A percentile compares a stretch with the other conserved stretches of the same genome.
Conservation (phyloP, 176 grass and related monocot genomes). For the Carex parvula region DNA sequence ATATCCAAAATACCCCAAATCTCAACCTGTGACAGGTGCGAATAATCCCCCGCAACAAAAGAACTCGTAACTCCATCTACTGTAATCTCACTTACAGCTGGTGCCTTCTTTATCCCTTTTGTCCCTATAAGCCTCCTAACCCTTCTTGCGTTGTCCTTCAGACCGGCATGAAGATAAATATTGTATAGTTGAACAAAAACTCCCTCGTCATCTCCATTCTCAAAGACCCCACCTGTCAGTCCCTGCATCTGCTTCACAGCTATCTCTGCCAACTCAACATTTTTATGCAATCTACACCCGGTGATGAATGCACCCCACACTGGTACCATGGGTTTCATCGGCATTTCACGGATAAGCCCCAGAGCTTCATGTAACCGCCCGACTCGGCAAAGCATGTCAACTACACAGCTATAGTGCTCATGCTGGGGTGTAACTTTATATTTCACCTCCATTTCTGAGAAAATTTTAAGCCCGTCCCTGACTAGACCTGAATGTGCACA, state of each 20-base stretch:
- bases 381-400: slow-evolving; percentile 82
- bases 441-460: slow-evolving; percentile 40
- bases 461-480: slow-evolving; percentile 47
- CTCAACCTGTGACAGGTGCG: slow-evolving; percentile 39
- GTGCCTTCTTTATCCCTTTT: slow-evolving; percentile 53
- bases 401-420: slow-evolving; percentile 78
- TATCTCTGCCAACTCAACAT: slow-evolving; percentile 63
- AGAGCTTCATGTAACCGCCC: slow-evolving; percentile 53
- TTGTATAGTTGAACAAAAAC: slow-evolving; percentile 73
- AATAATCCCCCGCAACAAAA: slow-evolving; percentile 66
- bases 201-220: slow-evolving; percentile 48
- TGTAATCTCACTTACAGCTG: slow-evolving; percentile 48
- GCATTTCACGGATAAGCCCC: slow-evolving; percentile 52
- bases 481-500: slow-evolving; percentile 63
- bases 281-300: slow-evolving; percentile 54
- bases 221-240: slow-evolving; percentile 9
- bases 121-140: slow-evolving; percentile 58
- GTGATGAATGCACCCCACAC: slow-evolving; percentile 73
- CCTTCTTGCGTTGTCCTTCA: slow-evolving; percentile 57
- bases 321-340: slow-evolving; percentile 45
- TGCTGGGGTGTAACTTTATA: slow-evolving; percentile 45
- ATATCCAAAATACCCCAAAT: slow-evolving; percentile 54
- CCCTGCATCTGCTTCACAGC: slow-evolving; percentile 47
- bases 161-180: slow-evolving; percentile 64
- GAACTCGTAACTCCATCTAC: slow-evolving; percentile 53